Percentiles rank a stretch among this genome's conserved stretches.
Evolutionary conservation across 2,329 filamentous ascomycete species (phyloP).

Genomic region (Juglanconis sp.): DNA sequence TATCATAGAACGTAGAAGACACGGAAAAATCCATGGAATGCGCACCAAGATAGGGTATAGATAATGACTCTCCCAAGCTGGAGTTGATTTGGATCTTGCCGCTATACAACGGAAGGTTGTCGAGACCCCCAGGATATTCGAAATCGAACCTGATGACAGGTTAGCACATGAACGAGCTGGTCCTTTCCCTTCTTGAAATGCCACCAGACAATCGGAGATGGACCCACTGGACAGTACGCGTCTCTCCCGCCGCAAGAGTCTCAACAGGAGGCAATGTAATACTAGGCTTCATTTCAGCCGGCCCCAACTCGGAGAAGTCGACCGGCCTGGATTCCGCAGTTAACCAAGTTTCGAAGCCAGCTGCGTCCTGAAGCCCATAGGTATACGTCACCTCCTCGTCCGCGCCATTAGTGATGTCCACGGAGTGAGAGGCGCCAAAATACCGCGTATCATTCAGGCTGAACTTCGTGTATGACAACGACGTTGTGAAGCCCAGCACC

Average conservation of each 20-base stretch:
- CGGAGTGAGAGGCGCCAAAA: slow-evolving; percentile 27
- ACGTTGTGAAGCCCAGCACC: slow-evolving; percentile 38
- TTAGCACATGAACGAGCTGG: background rate
- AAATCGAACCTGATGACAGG: slow-evolving; percentile 21
- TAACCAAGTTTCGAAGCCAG: slow-evolving; percentile 11
- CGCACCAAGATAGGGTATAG: slow-evolving; percentile 30
- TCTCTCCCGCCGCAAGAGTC: slow-evolving; percentile 9
- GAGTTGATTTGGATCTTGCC: slow-evolving; percentile 31
- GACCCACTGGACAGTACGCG: background rate
- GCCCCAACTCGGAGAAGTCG: slow-evolving; percentile 4
- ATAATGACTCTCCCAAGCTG: slow-evolving; percentile 29
- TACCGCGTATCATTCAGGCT: slow-evolving; percentile 47
- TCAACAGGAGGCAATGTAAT: slow-evolving; percentile 4
- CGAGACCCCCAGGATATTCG: slow-evolving; percentile 22
- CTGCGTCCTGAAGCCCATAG: slow-evolving; percentile 8
- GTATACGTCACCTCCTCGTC: slow-evolving; percentile 10
- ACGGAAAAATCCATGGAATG: background rate
- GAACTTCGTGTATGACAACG: slow-evolving; percentile 40
- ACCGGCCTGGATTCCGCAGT: background rate
- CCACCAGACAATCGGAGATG: background rate
- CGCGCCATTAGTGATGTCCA: slow-evolving; percentile 11
- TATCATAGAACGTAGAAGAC: background rate
- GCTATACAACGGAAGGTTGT: slow-evolving; percentile 32
- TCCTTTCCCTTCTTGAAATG: background rate
- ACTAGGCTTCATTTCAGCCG: slow-evolving; percentile 1